Evolutionary conservation across 306 rosid genomes (phyloP).

Genomic region (Clitoria ternatea): DNA sequence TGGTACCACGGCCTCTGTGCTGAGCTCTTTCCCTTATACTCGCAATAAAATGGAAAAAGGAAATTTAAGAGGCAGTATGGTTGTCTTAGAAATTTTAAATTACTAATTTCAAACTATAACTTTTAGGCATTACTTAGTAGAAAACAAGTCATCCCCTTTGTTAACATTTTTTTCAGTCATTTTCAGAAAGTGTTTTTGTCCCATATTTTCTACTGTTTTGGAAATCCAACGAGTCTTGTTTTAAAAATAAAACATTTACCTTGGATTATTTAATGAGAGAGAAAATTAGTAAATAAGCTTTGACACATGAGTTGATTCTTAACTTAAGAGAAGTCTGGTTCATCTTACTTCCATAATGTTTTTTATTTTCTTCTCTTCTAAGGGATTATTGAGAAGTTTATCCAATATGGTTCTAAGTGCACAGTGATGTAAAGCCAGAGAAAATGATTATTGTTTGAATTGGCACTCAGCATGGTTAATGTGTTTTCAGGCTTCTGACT

Average conservation of each 20-base stretch:
- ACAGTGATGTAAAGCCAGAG: neutral
- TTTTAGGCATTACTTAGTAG: neutral
- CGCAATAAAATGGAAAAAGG: neutral
- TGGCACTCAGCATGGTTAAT: constrained; percentile 21
- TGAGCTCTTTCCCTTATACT: neutral
- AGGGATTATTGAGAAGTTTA: neutral
- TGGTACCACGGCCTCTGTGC: neutral
- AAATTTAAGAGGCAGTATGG: too few species aligned
- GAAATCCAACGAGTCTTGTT: too few species aligned
- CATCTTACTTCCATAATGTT: neutral
- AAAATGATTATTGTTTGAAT: constrained; percentile 7
- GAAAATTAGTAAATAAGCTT: neutral
- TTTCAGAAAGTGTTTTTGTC: too few species aligned
- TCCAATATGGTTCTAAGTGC: neutral
- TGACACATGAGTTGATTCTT: neutral
- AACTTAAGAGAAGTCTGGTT: neutral
- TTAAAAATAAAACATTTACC: neutral
- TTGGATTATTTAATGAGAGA: neutral
- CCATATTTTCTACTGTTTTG: too few species aligned
- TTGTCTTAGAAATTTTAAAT: neutral
- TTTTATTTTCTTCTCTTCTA: neutral
- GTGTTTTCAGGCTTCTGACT: constrained; percentile 79
- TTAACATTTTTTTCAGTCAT: neutral
- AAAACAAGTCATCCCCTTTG: neutral
- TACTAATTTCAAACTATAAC: neutral